These are phyloP conservation scores for Scutellaria galericulata DNA, from an alignment of 257 asterid species.

Conservation along the genomic window DNA sequence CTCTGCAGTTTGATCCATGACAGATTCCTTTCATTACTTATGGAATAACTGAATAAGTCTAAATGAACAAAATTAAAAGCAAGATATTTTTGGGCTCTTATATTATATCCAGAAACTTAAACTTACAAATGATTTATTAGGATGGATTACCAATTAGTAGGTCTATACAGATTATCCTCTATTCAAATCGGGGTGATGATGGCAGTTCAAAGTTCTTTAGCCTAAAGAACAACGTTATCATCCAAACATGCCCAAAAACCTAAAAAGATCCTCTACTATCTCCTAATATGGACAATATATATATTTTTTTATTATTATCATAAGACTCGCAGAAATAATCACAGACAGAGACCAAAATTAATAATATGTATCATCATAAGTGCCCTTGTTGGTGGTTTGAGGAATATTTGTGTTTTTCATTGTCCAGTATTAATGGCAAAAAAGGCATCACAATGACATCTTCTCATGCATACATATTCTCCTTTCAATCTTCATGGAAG, in stretches of 20 bases:
- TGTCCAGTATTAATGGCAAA: background rate
- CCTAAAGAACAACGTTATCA: conserved; percentile 1
- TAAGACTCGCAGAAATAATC: background rate
- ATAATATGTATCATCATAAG: background rate
- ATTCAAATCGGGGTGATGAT: background rate
- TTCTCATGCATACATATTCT: no score
- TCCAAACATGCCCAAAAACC: conserved; percentile 1
- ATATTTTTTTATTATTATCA: background rate
- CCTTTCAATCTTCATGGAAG: no score
- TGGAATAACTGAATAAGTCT: background rate
- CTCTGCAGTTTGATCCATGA: no score
- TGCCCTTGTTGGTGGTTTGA: background rate
- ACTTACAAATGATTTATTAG: background rate
- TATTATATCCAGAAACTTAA: background rate
- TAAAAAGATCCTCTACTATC: background rate
- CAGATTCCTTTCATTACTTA: no score
- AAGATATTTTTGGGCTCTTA: background rate
- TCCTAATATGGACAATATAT: background rate
- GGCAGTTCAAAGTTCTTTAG: background rate
- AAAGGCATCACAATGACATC: no score
- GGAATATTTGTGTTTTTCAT: background rate
- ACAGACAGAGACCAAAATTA: background rate
- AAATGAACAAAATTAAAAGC: background rate
- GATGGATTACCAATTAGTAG: background rate
- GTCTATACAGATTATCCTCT: no score